Base-by-base conservation (phyloP, 495 filamentous ascomycete species). In the Patellaria atrata region DNA sequence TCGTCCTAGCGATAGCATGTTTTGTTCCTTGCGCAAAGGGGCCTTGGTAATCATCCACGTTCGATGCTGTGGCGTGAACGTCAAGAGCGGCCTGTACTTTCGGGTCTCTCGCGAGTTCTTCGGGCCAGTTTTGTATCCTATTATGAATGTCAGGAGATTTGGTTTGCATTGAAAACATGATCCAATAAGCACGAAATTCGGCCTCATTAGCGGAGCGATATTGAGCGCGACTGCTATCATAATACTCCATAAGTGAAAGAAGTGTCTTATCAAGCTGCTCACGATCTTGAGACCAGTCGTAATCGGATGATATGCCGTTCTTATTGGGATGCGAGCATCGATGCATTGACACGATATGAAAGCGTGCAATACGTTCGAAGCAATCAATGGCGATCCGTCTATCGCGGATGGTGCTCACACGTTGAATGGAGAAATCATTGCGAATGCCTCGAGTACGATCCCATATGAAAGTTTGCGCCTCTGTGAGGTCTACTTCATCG, bases 401-500 rank as follows among this genome's bases (percentile, higher is more conserved):
- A 40, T 76, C 64, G 23, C 71, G 64, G 30, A 76, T 67, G 5
- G 74, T 70, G 0, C 73, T 74, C 21, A 84, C 63, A 44, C 81
- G 75, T 46, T 94, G 84, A 33, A 93, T 82, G 1, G 84, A 86
- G 45, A 94, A 91, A 52, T 99, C 91, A 42, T 89, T 87, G 19
- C 91, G 73, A 38, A 99, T 78, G 5, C 81, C 83, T 37, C 91
- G 65, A 14, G 87, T 93, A 14, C 91, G 72, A 54, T 96, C 87
- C 82, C 91, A 94, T 12, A 96, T 68, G 41, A 89, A 96, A 47
- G 77, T 77, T 52, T 94, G 85, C 24, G 81, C 70, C 3, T 67
- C 51, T 0, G 73, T 67, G 4, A 94, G 63, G 35, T 75, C 65
- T 13, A 73, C 60, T 3, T 73, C 64, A 29, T 66, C 65, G 24